phyloP scores from a whole-genome alignment of 805 yeast species.

The Cyberlindnera petersonii region DNA sequence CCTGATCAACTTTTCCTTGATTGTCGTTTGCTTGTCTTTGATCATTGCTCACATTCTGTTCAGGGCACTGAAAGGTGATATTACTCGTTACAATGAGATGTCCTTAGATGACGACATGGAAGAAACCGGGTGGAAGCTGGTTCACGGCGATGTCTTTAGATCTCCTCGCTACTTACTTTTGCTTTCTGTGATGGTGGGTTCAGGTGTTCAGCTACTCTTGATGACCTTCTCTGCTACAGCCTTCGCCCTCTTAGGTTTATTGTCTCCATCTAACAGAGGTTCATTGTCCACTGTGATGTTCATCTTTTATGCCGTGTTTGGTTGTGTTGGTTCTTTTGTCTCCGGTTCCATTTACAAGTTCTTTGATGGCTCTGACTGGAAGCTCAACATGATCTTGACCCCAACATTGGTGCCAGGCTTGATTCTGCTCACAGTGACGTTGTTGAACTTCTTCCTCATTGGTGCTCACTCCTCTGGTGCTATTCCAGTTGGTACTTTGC shows the following conservation, averaged over 20 bases:
- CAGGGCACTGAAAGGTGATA: conserved; percentile 79
- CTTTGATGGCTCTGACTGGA: conserved; percentile 92
- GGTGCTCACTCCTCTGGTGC: conserved; percentile 86
- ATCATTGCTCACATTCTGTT: conserved; percentile 76
- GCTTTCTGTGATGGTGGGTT: conserved; percentile 78
- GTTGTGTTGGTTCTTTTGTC: conserved; percentile 81
- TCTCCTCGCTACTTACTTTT: conserved; percentile 68
- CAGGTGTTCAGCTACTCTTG: conserved; percentile 79
- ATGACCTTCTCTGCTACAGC: conserved; percentile 70
- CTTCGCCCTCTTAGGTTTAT: conserved; percentile 83
- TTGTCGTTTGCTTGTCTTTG: conserved; percentile 71
- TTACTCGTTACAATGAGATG: conserved; percentile 82
- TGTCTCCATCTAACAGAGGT: conserved; percentile 94
- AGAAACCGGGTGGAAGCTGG: conserved; percentile 95
- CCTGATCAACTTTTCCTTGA: conserved; percentile 75
- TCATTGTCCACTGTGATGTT: conserved; percentile 88
- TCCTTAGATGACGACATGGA: conserved; percentile 83
- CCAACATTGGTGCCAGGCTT: conserved; percentile 84
- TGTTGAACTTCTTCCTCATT: conserved; percentile 78
- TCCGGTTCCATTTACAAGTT: conserved; percentile 82
- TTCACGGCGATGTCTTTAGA: conserved; percentile 93
- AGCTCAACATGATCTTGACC: conserved; percentile 73
- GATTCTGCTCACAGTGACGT: conserved; percentile 57
- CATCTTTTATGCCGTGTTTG: conserved; percentile 73
- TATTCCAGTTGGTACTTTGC: conserved; percentile 86